A percentile compares a stretch with the other conserved stretches of the same genome.
phyloP scores from a whole-genome alignment of 2,329 filamentous ascomycete genomes.

The Zymoseptoria tritici region DNA sequence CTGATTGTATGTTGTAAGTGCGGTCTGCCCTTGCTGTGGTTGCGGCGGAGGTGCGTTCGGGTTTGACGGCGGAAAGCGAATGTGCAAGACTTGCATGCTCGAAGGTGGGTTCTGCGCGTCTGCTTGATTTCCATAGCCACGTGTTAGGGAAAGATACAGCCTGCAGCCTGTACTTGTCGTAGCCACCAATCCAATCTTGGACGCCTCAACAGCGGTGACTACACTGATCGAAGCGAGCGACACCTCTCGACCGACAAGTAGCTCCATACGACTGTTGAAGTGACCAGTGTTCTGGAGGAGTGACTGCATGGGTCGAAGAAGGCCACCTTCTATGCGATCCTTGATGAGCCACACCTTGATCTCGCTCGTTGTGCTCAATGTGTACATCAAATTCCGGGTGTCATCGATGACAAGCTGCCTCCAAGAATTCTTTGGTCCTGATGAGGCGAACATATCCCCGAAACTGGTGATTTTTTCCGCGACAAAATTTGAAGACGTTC shows the following conservation, averaged over 20 bases:
- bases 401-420: conserved; percentile 82
- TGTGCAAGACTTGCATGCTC: conserved; percentile 96
- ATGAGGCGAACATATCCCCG: conserved; percentile 25
- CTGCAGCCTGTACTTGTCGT: conserved; percentile 85
- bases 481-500: conserved; percentile 32
- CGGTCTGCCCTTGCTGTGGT: conserved; percentile 13
- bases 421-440: conserved; percentile 51
- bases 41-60: conserved; percentile 7
- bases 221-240: conserved; percentile 78
- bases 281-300: conserved; percentile 70
- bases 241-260: conserved; percentile 59
- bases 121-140: conserved; percentile 56
- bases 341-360: conserved; percentile 90
- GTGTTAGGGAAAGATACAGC: conserved; percentile 85
- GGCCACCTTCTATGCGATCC: conserved; percentile 45
- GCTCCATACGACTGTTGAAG: conserved; percentile 65
- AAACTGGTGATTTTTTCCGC: conserved; percentile 32
- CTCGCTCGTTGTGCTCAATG: conserved; percentile 77
- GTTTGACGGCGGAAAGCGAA: conserved; percentile 74
- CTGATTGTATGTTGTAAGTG: conserved; percentile 15
- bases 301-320: conserved; percentile 47
- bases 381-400: conserved; percentile 79
- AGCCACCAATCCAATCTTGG: conserved; percentile 80
- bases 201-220: conserved; percentile 70
- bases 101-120: conserved; percentile 64